These are phyloP conservation scores for Yarrowia sp. DNA, from an alignment of 805 yeast species.

Conservation along the genomic window DNA sequence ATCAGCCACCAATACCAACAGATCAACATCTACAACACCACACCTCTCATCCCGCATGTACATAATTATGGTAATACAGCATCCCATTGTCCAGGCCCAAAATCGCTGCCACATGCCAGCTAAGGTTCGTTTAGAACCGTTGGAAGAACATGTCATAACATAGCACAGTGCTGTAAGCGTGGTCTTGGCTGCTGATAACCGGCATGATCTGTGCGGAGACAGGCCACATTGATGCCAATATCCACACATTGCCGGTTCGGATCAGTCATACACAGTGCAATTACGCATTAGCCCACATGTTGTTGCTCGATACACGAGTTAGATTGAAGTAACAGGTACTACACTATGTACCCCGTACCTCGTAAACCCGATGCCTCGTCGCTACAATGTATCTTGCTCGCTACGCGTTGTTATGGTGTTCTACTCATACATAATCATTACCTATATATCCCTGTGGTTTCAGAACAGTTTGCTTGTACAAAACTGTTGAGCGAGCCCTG, in stretches of 20 bases:
- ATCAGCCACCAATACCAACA: neutral
- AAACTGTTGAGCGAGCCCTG: conserved; percentile 7
- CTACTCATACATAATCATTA: conserved; percentile 20
- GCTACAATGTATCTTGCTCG: too few species aligned
- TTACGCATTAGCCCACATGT: neutral
- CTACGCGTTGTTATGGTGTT: neutral
- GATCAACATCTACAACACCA: neutral
- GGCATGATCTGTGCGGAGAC: neutral
- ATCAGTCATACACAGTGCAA: neutral
- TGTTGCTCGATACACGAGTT: neutral
- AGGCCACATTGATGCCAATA: neutral
- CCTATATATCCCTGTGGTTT: neutral
- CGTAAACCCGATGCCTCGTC: too few species aligned
- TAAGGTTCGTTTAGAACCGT: conserved; percentile 9
- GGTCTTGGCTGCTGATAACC: conserved; percentile 2
- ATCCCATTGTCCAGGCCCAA: neutral
- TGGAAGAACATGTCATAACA: conserved; percentile 17
- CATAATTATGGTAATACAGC: neutral
- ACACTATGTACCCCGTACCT: too few species aligned
- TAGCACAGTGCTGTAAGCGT: conserved; percentile 3
- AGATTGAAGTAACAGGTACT: too few species aligned
- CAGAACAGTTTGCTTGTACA: neutral
- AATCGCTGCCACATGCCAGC: neutral
- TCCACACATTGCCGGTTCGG: neutral
- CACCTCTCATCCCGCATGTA: neutral